Percentiles rank a stretch among this genome's conserved stretches.
Conservation (phyloP, 2,329 filamentous ascomycete species). For the Trichoderma breve region DNA sequence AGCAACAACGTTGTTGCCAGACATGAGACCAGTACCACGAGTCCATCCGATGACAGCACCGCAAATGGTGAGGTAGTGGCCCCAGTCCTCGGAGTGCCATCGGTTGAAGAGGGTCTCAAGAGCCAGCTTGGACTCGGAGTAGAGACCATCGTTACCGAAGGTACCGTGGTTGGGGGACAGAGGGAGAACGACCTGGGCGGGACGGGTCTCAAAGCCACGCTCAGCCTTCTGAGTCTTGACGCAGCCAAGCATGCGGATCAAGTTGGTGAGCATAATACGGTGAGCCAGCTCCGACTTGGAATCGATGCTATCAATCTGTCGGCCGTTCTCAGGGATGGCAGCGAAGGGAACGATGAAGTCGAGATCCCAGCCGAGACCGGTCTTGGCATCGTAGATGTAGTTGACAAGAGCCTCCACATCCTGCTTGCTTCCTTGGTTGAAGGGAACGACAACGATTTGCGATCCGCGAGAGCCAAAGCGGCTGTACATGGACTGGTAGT, state of each 20-base stretch:
- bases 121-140: slow-evolving; percentile 96
- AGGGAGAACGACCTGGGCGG: slow-evolving; percentile 92
- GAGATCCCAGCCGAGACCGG: slow-evolving; percentile 95
- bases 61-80: slow-evolving; percentile 95
- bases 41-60: slow-evolving; percentile 99
- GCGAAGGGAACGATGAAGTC: slow-evolving; percentile 96
- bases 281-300: slow-evolving; percentile 97
- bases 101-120: slow-evolving; percentile 97
- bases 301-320: slow-evolving; percentile 94
- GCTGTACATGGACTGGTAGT: slow-evolving; percentile 98
- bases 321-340: slow-evolving; percentile 95
- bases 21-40: slow-evolving; percentile 96
- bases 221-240: slow-evolving; percentile 89
- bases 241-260: slow-evolving; percentile 82
- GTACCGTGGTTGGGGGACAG: slow-evolving; percentile 98
- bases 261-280: slow-evolving; percentile 97
- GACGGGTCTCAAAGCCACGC: slow-evolving; percentile 88
- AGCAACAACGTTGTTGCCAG: slow-evolving; percentile 94
- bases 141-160: slow-evolving; percentile 95
- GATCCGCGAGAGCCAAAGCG: slow-evolving; percentile 91
- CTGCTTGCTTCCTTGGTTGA: slow-evolving; percentile 98
- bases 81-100: slow-evolving; percentile 98
- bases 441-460: slow-evolving; percentile 95
- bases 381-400: slow-evolving; percentile 97
- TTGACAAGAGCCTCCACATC: slow-evolving; percentile 91